Percentiles rank a stretch among this genome's conserved stretches.
phyloP scores from a whole-genome alignment of 805 yeast species.

The Kazachstania martiniae region DNA sequence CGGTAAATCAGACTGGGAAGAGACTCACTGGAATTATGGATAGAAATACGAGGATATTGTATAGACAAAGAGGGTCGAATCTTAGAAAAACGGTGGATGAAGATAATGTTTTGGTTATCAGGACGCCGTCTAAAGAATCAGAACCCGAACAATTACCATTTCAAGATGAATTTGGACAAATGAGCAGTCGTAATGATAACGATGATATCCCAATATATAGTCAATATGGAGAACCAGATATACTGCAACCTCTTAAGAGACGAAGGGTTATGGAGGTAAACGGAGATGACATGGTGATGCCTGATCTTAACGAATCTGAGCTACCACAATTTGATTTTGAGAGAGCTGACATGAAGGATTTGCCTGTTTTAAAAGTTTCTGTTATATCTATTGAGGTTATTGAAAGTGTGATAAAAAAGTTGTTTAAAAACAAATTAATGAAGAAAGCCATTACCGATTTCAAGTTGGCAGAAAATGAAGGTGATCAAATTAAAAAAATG shows the following conservation, averaged over 20 bases:
- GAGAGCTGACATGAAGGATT: conserved; percentile 7
- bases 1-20: background rate
- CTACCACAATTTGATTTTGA: conserved; percentile 8
- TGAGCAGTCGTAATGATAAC: background rate
- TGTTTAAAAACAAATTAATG: conserved; percentile 13
- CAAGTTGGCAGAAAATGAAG: conserved; percentile 4
- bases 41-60: conserved; percentile 21
- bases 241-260: no score
- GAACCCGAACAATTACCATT: conserved; percentile 1
- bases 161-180: background rate
- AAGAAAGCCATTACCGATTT: conserved; percentile 18
- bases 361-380: conserved; percentile 10
- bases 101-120: conserved; percentile 12
- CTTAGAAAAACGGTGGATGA: conserved; percentile 17
- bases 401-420: conserved; percentile 12
- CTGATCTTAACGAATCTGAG: background rate
- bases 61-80: conserved; percentile 25
- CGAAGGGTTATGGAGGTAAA: background rate
- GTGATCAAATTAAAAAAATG: conserved; percentile 9
- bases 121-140: conserved; percentile 7
- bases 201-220: background rate
- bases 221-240: background rate
- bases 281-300: background rate
- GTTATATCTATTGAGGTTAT: conserved; percentile 18
- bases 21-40: conserved; percentile 3